Evolutionary conservation across 2,329 filamentous ascomycete species (phyloP).

Genomic region (Beauveria scarabaeidicola): DNA sequence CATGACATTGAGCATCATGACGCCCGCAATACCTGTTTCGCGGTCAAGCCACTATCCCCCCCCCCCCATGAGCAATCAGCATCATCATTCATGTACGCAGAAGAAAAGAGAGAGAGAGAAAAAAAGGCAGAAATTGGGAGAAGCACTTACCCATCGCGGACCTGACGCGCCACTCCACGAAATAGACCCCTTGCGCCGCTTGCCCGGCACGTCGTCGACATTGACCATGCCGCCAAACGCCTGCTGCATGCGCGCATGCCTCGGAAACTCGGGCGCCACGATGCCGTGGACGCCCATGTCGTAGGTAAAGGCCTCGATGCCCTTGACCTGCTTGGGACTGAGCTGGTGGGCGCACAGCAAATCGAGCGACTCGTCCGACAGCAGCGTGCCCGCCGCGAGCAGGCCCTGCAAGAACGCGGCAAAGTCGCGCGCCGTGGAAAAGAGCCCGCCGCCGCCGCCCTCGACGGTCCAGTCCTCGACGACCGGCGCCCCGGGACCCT

Average conservation of each 20-base stretch:
- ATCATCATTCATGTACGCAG: background rate
- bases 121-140: background rate
- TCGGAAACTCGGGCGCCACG: constrained; percentile 29
- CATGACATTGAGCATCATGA: constrained; percentile 10
- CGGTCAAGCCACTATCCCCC: constrained; percentile 22
- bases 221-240: constrained; percentile 33
- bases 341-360: constrained; percentile 35
- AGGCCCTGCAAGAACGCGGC: constrained; percentile 26
- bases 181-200: constrained; percentile 33
- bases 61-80: background rate
- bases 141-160: constrained; percentile 31
- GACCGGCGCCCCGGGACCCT: constrained; percentile 12
- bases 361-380: constrained; percentile 22
- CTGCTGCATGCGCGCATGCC: constrained; percentile 25
- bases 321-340: constrained; percentile 19
- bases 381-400: constrained; percentile 22
- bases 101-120: too few species aligned
- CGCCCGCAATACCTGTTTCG: constrained; percentile 12
- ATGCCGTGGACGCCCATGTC: constrained; percentile 16
- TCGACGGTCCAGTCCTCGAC: constrained; percentile 25
- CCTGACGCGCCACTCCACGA: constrained; percentile 37
- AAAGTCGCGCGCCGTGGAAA: constrained; percentile 33
- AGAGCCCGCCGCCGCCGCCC: constrained; percentile 36
- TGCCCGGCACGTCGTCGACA: constrained; percentile 29
- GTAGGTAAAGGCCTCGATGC: constrained; percentile 14